These are phyloP conservation scores for Sugiyamaella neomexicana DNA, from an alignment of 1,139 yeast genomes.

Conservation along the genomic window DNA sequence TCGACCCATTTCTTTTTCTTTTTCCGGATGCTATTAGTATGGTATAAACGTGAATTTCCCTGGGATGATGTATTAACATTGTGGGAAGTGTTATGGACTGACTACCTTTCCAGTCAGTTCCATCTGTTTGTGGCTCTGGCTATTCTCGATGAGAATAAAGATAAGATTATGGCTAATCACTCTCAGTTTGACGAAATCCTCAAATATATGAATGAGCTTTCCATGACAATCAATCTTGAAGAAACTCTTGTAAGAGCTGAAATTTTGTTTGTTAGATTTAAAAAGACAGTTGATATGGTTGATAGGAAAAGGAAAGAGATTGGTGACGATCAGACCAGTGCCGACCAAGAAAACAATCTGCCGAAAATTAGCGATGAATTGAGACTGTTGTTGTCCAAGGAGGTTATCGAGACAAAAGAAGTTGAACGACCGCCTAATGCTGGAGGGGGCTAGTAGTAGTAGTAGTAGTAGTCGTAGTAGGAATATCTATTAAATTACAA, in stretches of 20 bases:
- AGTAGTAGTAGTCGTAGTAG: neutral
- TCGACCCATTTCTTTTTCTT: conserved; percentile 89
- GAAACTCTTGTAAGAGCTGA: conserved; percentile 81
- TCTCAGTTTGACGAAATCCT: conserved; percentile 84
- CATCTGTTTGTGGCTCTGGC: conserved; percentile 86
- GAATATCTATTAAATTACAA: conserved; percentile 1
- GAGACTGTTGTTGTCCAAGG: conserved; percentile 57
- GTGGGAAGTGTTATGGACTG: conserved; percentile 94
- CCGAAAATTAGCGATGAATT: conserved; percentile 54
- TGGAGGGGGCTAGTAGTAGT: conserved; percentile 38
- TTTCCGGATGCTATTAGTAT: conserved; percentile 89
- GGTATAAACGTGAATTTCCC: conserved; percentile 90
- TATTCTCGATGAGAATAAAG: conserved; percentile 80
- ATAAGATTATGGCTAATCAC: conserved; percentile 71
- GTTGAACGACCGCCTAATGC: conserved; percentile 42
- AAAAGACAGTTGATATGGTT: conserved; percentile 73
- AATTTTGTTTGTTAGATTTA: conserved; percentile 72
- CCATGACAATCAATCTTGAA: conserved; percentile 69
- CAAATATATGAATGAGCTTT: conserved; percentile 87
- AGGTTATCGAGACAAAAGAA: conserved; percentile 67
- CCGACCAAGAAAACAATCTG: conserved; percentile 22
- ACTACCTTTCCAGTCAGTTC: conserved; percentile 79
- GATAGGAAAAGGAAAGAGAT: conserved; percentile 54
- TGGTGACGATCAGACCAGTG: conserved; percentile 19
- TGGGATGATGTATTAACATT: conserved; percentile 75